Percentiles rank a stretch among this genome's conserved stretches.
Conservation (phyloP, 2,329 filamentous ascomycete species). For the Trichoderma lentiforme region DNA sequence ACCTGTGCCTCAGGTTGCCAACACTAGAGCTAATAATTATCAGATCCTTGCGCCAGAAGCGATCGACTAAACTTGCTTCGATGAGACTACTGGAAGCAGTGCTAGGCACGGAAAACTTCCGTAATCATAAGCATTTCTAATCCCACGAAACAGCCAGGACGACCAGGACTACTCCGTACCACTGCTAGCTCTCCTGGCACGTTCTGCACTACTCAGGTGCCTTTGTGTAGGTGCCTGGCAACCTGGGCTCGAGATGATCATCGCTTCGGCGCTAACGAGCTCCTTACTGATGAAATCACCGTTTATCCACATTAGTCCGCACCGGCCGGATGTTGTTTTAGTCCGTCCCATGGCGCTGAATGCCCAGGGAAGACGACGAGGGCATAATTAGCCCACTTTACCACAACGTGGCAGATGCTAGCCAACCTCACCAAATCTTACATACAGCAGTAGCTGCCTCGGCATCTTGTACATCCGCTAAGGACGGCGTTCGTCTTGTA, state of each 20-base stretch:
- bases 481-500: not conserved
- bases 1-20: not conserved
- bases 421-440: not conserved
- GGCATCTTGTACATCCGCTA: not conserved
- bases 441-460: not conserved
- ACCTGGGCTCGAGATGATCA: not conserved
- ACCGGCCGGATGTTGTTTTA: not conserved
- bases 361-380: not conserved
- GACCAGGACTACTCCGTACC: not conserved
- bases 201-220: not conserved
- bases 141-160: not conserved
- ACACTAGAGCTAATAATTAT: not conserved
- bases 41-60: not conserved
- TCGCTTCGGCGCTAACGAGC: not conserved
- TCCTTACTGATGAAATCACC: not conserved
- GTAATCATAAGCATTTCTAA: not conserved
- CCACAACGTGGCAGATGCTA: conserved; percentile 1
- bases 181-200: not conserved
- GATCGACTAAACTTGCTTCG: not conserved
- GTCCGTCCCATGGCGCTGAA: not conserved
- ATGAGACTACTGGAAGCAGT: not conserved
- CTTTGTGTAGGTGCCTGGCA: not conserved
- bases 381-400: conserved; percentile 1
- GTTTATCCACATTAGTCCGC: not conserved
- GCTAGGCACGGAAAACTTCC: not conserved